These are phyloP conservation scores for Trichoderma sp. DNA, from an alignment of 2,329 filamentous ascomycete genomes.

Conservation along the genomic window DNA sequence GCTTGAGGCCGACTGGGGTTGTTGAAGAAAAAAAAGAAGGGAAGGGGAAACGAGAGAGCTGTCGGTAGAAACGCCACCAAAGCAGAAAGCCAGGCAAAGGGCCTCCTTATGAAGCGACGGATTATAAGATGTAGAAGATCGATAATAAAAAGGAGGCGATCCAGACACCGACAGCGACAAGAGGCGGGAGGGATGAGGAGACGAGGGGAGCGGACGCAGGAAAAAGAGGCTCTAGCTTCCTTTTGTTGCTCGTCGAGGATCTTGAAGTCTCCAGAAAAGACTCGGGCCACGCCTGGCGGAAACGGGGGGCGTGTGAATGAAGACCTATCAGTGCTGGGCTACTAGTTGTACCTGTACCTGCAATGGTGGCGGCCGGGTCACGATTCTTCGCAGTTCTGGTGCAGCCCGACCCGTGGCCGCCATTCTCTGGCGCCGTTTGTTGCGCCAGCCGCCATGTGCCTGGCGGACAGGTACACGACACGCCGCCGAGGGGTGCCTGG, in stretches of 20 bases:
- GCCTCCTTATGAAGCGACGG: background rate
- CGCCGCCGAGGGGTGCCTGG: background rate
- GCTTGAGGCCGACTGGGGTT: too few relatives aligned
- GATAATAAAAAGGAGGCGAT: background rate
- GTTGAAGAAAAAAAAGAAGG: background rate
- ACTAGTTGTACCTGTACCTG: background rate
- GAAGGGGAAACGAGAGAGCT: background rate
- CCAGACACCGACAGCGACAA: background rate
- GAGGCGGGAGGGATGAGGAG: background rate
- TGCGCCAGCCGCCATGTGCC: background rate
- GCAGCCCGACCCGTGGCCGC: conserved; percentile 21
- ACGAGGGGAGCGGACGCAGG: background rate
- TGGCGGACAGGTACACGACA: background rate
- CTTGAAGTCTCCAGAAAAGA: background rate
- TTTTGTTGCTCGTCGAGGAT: conserved; percentile 7
- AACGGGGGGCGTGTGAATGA: background rate
- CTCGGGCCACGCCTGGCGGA: background rate
- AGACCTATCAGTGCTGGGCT: too few relatives aligned
- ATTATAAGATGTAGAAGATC: background rate
- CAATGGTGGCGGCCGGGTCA: background rate
- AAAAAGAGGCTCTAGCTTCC: conserved; percentile 21
- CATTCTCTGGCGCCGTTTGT: background rate
- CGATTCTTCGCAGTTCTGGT: conserved; percentile 19
- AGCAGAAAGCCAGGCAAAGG: background rate
- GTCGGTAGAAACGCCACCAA: background rate